Percentiles rank a stretch among this genome's conserved stretches.
Evolutionary conservation across 495 filamentous ascomycete genomes (phyloP).

Genomic region (Podospora appendiculata): DNA sequence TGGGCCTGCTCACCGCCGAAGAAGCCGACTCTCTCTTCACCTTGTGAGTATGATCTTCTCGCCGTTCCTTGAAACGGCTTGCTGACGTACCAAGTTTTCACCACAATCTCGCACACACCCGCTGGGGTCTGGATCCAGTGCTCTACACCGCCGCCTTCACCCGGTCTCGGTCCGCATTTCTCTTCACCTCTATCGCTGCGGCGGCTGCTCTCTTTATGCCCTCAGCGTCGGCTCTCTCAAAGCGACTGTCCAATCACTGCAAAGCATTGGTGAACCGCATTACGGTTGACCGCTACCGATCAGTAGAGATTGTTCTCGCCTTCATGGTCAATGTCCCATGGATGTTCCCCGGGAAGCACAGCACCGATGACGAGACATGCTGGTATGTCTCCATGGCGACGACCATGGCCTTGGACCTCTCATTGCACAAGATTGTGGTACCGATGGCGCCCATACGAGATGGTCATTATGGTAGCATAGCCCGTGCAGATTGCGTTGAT

Average conservation of each 20-base stretch:
- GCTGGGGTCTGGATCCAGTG: conserved; percentile 64
- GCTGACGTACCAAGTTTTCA: conserved; percentile 46
- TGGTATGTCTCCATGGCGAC: conserved; percentile 62
- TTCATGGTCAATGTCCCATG: conserved; percentile 75
- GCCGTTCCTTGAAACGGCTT: background rate
- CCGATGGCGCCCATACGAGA: conserved; percentile 44
- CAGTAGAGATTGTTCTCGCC: conserved; percentile 64
- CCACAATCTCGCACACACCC: conserved; percentile 61
- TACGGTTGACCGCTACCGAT: conserved; percentile 50
- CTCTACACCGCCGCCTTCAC: conserved; percentile 58
- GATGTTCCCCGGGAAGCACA: conserved; percentile 61
- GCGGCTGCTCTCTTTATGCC: conserved; percentile 58
- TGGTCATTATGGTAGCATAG: conserved; percentile 39
- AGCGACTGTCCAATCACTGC: conserved; percentile 54
- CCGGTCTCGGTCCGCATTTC: conserved; percentile 56
- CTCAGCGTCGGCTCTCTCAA: conserved; percentile 53
- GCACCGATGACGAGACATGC: conserved; percentile 65
- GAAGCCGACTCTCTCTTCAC: conserved; percentile 57
- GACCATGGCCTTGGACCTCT: conserved; percentile 60
- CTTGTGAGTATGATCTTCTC: conserved; percentile 40
- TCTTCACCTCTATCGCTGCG: conserved; percentile 63
- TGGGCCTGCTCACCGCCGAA: conserved; percentile 53
- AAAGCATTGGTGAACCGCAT: conserved; percentile 55
- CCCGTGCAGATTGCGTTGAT: conserved; percentile 59
- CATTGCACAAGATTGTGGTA: conserved; percentile 58